These are phyloP conservation scores for Arachnopeziza araneosa DNA, from an alignment of 2,329 filamentous ascomycete genomes.

Conservation along the genomic window DNA sequence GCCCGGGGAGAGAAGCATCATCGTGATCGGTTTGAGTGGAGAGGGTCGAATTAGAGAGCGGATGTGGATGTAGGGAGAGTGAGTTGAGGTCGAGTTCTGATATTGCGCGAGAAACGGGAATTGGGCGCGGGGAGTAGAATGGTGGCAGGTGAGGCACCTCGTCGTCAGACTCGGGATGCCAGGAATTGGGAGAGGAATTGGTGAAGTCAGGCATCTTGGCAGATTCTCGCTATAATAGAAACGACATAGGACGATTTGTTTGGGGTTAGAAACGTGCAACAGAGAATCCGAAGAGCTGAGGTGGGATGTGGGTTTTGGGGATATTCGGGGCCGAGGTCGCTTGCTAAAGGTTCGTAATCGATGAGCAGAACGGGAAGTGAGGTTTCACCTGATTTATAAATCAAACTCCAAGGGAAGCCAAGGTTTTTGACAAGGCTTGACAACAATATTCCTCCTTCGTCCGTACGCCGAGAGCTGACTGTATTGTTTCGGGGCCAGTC, in stretches of 20 bases:
- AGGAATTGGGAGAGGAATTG: conserved; percentile 6
- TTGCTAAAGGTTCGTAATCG: not conserved
- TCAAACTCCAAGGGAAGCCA: not conserved
- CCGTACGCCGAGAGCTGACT: not conserved
- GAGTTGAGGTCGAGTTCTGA: conserved; percentile 30
- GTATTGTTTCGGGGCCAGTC: not conserved
- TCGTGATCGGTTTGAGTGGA: conserved; percentile 10
- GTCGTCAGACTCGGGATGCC: conserved; percentile 20
- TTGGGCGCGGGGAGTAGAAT: conserved; percentile 32
- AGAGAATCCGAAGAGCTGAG: not conserved
- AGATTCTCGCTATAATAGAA: not conserved
- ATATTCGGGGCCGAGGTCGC: not conserved
- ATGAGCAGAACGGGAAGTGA: not conserved
- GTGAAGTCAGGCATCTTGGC: conserved; percentile 14
- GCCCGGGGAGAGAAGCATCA: conserved; percentile 29
- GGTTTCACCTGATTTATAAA: not conserved
- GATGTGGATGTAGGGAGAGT: conserved; percentile 9
- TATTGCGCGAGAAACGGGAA: conserved; percentile 30
- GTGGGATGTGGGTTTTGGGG: not conserved
- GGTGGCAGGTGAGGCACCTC: conserved; percentile 26
- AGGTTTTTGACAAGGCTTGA: not conserved
- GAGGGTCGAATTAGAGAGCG: not conserved
- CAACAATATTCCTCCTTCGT: not conserved
- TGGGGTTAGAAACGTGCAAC: not conserved
- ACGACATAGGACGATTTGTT: not conserved